Evolutionary conservation across 768 basidiomycete species (phyloP), one percentile per base, ranked within the genome.

Genomic region (Pluteus cervinus): DNA sequence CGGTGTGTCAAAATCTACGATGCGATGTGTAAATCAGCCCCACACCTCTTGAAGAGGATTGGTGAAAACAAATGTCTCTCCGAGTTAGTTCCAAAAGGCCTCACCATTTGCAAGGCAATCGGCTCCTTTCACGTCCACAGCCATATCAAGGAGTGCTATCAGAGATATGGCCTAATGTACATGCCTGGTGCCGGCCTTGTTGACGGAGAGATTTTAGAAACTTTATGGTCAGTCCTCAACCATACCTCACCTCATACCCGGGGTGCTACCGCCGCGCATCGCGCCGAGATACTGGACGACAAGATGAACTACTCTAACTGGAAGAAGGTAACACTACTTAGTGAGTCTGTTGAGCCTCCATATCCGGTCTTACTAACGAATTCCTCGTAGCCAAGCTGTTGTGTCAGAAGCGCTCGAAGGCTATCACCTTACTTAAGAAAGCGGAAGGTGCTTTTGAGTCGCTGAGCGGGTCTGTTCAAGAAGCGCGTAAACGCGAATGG

Each of bases 11-110:
- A 57, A 4, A 52, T 57, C 1, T 62, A 63, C 41, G 58, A 61
- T 45, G 49, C 61, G 6, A 42, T 43, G 3, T 63, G 57, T 21
- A 43, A 56, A 28, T 62, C 52, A 41, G 29, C n/a, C 0, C 24
- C 45, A 0, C 41, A 54, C 22, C 49, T 59, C 20, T 9, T 20
- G 2, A 28, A 42, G 6, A 28, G 55, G 4, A 34, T 57, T 18
- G 16, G 29, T 4, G 8, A 38, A 3, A 44, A 46, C 16, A 4
- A 28, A 1, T 28, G 24, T 12, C 31, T 48, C 1, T 8, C 11
- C 17, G 31, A 23, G n/a, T n/a, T n/a, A n/a, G n/a, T n/a, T 12
- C 29, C 24, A 5, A 23, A 44, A 8, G 20, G 34, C 5, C 23
- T 49, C 5, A 3, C 5, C 1, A 21, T 52, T 0, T 9, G 12